Evolutionary conservation across 2,329 filamentous ascomycete genomes (phyloP).

Genomic region (Chaetomium strumarium): DNA sequence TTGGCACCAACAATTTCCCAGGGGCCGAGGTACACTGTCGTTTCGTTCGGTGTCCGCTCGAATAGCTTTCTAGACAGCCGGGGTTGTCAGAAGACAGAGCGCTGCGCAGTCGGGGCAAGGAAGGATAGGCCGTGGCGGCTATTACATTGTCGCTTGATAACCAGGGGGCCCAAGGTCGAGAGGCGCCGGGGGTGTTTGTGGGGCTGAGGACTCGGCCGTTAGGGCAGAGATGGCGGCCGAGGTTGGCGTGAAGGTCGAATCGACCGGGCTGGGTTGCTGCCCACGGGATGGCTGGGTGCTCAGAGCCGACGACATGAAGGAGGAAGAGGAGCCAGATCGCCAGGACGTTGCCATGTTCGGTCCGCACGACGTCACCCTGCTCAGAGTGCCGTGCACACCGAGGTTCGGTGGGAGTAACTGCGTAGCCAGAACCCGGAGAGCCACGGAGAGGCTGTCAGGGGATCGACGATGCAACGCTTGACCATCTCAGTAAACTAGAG

Average conservation of each 20-base stretch:
- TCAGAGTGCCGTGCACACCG: slow-evolving; percentile 4
- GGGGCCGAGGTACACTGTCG: slow-evolving; percentile 47
- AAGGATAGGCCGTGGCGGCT: slow-evolving; percentile 14
- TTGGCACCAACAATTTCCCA: slow-evolving; percentile 46
- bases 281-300: slow-evolving; percentile 37
- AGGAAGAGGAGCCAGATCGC: slow-evolving; percentile 38
- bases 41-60: slow-evolving; percentile 43
- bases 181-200: slow-evolving; percentile 37
- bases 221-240: slow-evolving; percentile 40
- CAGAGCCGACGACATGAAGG: slow-evolving; percentile 42
- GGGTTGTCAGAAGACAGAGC: slow-evolving; percentile 16
- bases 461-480: neutral
- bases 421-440: slow-evolving; percentile 7
- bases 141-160: slow-evolving; percentile 49
- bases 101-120: slow-evolving; percentile 20
- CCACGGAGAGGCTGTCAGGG: slow-evolving; percentile 9
- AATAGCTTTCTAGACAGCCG: slow-evolving; percentile 40
- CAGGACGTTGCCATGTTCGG: slow-evolving; percentile 26
- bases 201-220: slow-evolving; percentile 36
- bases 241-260: slow-evolving; percentile 42
- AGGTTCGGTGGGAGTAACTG: slow-evolving; percentile 4
- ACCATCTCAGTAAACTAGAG: slow-evolving; percentile 9
- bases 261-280: slow-evolving; percentile 38
- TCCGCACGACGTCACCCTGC: neutral
- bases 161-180: slow-evolving; percentile 48